Percentiles rank a stretch among this genome's conserved stretches.
Conservation (phyloP, 768 basidiomycete species). For the Tubosaeta brunneosetosa region DNA sequence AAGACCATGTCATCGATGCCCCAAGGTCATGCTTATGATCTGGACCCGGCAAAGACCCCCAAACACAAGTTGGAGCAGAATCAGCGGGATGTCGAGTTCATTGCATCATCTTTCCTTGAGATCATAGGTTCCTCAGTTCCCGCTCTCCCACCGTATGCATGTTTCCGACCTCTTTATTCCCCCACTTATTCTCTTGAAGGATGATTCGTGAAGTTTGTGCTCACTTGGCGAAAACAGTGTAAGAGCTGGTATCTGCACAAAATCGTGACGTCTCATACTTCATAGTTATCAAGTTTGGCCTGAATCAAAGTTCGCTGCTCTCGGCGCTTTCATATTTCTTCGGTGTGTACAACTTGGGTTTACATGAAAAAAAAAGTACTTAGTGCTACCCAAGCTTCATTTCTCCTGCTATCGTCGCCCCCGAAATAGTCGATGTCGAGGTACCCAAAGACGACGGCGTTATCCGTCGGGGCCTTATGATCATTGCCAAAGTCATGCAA, state of each 20-base stretch:
- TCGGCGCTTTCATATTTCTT: conserved; percentile 90
- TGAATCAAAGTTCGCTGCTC: conserved; percentile 72
- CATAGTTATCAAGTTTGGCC: conserved; percentile 65
- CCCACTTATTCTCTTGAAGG: conserved; percentile 32
- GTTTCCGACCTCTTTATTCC: not conserved
- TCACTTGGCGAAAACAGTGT: conserved; percentile 78
- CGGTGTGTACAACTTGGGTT: conserved; percentile 41
- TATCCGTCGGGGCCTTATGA: conserved; percentile 74
- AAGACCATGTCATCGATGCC: conserved; percentile 71
- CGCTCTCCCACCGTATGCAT: conserved; percentile 67
- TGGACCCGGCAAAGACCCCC: conserved; percentile 62
- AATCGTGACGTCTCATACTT: conserved; percentile 12
- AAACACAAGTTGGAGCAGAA: conserved; percentile 66
- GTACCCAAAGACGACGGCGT: conserved; percentile 57
- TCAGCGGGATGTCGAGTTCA: conserved; percentile 62
- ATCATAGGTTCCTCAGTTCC: conserved; percentile 68
- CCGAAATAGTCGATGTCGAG: conserved; percentile 80
- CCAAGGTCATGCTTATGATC: conserved; percentile 66
- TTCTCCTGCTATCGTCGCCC: conserved; percentile 84
- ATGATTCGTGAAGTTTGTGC: conserved; percentile 85
- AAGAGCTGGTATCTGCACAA: conserved; percentile 28
- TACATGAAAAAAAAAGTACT: not conserved
- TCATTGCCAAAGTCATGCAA: conserved; percentile 89
- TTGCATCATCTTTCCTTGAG: conserved; percentile 71
- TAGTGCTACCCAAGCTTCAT: conserved; percentile 59